These are phyloP conservation scores for Hypomyces rosellus DNA, from an alignment of 2,329 filamentous ascomycete genomes.

Conservation along the genomic window DNA sequence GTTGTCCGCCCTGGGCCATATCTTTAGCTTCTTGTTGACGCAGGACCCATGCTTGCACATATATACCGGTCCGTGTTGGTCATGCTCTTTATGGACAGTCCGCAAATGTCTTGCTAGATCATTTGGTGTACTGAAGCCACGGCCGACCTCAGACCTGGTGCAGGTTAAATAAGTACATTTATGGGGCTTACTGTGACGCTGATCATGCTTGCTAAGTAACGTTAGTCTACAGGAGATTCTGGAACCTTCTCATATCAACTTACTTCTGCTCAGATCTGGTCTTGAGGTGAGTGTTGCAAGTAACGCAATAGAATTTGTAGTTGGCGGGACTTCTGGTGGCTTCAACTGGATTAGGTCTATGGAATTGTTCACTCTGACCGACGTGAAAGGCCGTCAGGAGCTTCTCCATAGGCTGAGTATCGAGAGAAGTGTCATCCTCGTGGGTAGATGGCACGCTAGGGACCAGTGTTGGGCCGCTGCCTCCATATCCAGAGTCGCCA, in stretches of 20 bases:
- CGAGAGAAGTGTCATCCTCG: conserved; percentile 36
- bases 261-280: conserved; percentile 53
- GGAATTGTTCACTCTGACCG: background rate
- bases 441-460: conserved; percentile 35
- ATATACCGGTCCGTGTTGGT: conserved; percentile 17
- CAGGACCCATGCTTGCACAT: conserved; percentile 22
- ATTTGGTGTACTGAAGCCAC: conserved; percentile 72
- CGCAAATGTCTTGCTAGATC: conserved; percentile 75
- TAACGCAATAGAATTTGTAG: conserved; percentile 26
- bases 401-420: conserved; percentile 30
- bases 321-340: background rate
- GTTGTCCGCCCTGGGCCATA: conserved; percentile 79
- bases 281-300: conserved; percentile 37
- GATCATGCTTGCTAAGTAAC: conserved; percentile 61
- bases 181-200: conserved; percentile 63
- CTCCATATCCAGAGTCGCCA: conserved; percentile 43
- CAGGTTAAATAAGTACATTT: conserved; percentile 56
- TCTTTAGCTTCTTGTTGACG: conserved; percentile 41
- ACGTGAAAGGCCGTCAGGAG: conserved; percentile 27
- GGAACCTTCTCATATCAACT: conserved; percentile 15
- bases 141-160: conserved; percentile 48
- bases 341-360: background rate
- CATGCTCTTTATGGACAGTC: conserved; percentile 57
- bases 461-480: conserved; percentile 32
- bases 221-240: conserved; percentile 14